A percentile compares a stretch with the other conserved stretches of the same genome.
These are phyloP conservation scores for Aureobasidium vineae DNA, from an alignment of 2,329 filamentous ascomycete species.

Conservation along the genomic window DNA sequence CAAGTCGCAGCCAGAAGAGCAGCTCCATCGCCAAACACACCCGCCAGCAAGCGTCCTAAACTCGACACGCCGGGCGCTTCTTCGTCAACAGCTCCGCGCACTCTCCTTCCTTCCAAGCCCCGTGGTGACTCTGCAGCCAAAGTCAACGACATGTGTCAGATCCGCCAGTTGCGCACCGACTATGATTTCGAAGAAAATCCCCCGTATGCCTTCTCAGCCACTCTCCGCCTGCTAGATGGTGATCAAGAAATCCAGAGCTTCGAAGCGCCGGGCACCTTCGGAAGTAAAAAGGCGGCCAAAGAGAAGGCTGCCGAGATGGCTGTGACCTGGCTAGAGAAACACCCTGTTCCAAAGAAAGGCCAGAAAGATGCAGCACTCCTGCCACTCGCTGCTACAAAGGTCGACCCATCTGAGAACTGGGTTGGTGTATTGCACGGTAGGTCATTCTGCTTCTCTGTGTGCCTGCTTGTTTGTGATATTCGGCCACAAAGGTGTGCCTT, in stretches of 20 bases:
- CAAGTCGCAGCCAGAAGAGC: not conserved
- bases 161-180: slow-evolving; percentile 5
- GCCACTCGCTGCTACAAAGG: not conserved
- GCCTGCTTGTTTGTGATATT: not conserved
- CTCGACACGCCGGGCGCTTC: not conserved
- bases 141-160: slow-evolving; percentile 15
- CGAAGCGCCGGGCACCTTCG: not conserved
- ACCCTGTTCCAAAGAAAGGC: not conserved
- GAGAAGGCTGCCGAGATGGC: slow-evolving; percentile 9
- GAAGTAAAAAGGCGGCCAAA: slow-evolving; percentile 23
- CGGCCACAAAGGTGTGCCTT: not conserved
- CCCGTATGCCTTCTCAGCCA: slow-evolving; percentile 11
- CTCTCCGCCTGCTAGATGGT: slow-evolving; percentile 5
- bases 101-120: slow-evolving; percentile 4
- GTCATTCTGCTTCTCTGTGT: not conserved
- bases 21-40: not conserved
- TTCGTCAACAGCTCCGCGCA: not conserved
- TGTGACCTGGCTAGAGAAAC: slow-evolving; percentile 4
- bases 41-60: slow-evolving; percentile 7
- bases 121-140: slow-evolving; percentile 21
- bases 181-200: slow-evolving; percentile 17
- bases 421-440: slow-evolving; percentile 23
- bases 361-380: not conserved
- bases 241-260: slow-evolving; percentile 14
- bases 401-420: slow-evolving; percentile 19